Conservation (phyloP, 2,329 filamentous ascomycete genomes). For the Alternaria conjuncta region DNA sequence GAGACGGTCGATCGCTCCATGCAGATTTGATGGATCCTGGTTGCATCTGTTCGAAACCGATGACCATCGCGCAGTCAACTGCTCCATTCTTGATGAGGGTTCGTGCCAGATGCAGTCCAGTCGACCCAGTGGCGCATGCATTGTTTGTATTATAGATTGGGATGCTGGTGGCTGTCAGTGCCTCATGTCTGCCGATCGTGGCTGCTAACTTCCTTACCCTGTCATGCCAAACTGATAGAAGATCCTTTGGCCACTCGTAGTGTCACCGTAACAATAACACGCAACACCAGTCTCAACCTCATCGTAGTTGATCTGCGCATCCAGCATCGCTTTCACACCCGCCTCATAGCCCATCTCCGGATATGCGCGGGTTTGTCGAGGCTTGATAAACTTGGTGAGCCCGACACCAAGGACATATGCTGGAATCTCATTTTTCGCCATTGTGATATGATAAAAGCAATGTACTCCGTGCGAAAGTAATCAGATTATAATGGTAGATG, state of each 20-base stretch:
- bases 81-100: slow-evolving; percentile 78
- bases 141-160: slow-evolving; percentile 99
- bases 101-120: slow-evolving; percentile 81
- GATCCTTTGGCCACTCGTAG: slow-evolving; percentile 89
- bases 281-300: slow-evolving; percentile 92
- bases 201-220: slow-evolving; percentile 32
- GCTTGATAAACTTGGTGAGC: slow-evolving; percentile 99
- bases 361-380: slow-evolving; percentile 88
- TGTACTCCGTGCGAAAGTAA: background rate
- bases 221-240: slow-evolving; percentile 99
- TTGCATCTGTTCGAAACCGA: slow-evolving; percentile 98
- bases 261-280: slow-evolving; percentile 96
- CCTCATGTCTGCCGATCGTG: background rate
- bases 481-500: background rate
- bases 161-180: slow-evolving; percentile 59
- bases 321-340: slow-evolving; percentile 80
- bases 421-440: slow-evolving; percentile 47
- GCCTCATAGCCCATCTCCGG: slow-evolving; percentile 92
- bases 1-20: slow-evolving; percentile 83
- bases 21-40: slow-evolving; percentile 79
- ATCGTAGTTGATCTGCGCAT: slow-evolving; percentile 90
- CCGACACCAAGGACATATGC: slow-evolving; percentile 93
- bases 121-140: slow-evolving; percentile 93
- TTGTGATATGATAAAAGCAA: slow-evolving; percentile 7
- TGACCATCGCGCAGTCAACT: slow-evolving; percentile 85